These are phyloP conservation scores for Auriscalpium vulgare DNA, from an alignment of 768 basidiomycete species.

Conservation along the genomic window DNA sequence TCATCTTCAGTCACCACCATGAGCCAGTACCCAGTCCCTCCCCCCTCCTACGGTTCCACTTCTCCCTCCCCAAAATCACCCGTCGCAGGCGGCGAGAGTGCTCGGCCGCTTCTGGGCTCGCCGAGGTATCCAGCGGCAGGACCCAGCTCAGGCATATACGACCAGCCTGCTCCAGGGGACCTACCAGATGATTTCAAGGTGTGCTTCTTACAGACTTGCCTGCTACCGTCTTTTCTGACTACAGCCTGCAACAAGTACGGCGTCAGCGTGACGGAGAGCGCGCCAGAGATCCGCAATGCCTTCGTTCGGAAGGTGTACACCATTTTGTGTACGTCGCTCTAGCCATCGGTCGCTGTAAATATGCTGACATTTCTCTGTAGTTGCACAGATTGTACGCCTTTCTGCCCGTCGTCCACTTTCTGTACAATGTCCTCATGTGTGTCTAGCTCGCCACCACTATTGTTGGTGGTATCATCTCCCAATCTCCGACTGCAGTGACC, in stretches of 20 bases:
- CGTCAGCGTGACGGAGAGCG: constrained; percentile 69
- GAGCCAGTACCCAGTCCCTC: constrained; percentile 44
- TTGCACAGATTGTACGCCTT: constrained; percentile 62
- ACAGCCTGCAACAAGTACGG: constrained; percentile 50
- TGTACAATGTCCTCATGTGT: constrained; percentile 1
- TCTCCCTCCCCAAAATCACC: constrained; percentile 31
- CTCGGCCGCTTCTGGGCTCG: constrained; percentile 50
- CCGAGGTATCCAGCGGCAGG: constrained; percentile 22
- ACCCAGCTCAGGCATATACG: constrained; percentile 45
- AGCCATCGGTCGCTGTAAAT: not conserved
- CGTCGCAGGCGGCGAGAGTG: constrained; percentile 29
- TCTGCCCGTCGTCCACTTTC: not conserved
- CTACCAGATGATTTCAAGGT: constrained; percentile 95
- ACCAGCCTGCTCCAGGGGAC: constrained; percentile 69
- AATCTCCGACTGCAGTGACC: constrained; percentile 45
- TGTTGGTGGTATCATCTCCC: constrained; percentile 65
- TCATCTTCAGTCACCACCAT: constrained; percentile 13
- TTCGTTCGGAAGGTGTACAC: constrained; percentile 91
- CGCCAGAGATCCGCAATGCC: constrained; percentile 68
- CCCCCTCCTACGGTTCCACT: constrained; percentile 46
- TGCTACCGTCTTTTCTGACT: constrained; percentile 6
- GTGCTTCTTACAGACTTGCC: constrained; percentile 7
- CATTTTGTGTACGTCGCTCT: constrained; percentile 63
- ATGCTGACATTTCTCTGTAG: constrained; percentile 26
- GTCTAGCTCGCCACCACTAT: constrained; percentile 63